Evolutionary conservation across 306 rosid genomes (phyloP).

Genomic region (Dryas octopetala): DNA sequence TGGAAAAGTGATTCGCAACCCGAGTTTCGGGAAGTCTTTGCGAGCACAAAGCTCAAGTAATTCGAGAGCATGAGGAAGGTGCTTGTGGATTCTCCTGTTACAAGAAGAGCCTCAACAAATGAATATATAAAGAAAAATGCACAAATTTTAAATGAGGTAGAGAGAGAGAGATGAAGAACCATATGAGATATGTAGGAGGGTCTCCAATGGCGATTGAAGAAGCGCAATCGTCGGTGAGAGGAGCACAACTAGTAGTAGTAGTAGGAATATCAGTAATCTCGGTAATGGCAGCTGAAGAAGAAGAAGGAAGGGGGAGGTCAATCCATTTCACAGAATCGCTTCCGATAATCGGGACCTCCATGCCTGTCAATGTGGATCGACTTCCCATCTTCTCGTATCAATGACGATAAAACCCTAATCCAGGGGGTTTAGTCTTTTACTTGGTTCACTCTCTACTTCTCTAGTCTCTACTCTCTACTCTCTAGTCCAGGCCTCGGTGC

Average conservation of each 20-base stretch:
- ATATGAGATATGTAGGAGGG: constrained; percentile 60
- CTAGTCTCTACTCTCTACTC: too few relatives aligned
- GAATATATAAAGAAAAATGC: not conserved
- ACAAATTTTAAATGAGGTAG: not conserved
- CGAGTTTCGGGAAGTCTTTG: constrained; percentile 58
- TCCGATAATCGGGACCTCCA: constrained; percentile 74
- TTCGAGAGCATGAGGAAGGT: constrained; percentile 58
- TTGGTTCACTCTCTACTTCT: too few relatives aligned
- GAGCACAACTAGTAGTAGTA: constrained; percentile 20
- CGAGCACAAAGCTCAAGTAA: constrained; percentile 62
- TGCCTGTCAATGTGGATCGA: constrained; percentile 37
- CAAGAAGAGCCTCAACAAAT: not conserved
- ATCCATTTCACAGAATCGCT: constrained; percentile 67
- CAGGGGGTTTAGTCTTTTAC: too few relatives aligned
- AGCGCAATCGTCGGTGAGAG: constrained; percentile 53
- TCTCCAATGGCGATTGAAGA: constrained; percentile 61
- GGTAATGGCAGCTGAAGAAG: constrained; percentile 17
- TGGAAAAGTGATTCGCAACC: constrained; percentile 70
- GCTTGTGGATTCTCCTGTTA: constrained; percentile 77
- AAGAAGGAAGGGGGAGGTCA: constrained; percentile 55
- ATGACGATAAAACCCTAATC: not conserved
- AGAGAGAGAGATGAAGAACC: constrained; percentile 40
- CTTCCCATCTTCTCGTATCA: not conserved
- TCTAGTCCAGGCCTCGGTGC: too few relatives aligned
- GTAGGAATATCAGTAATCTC: not conserved